Base-by-base conservation (phyloP, 2,329 filamentous ascomycete species). In the Phaeosphaeriaceae sp. region DNA sequence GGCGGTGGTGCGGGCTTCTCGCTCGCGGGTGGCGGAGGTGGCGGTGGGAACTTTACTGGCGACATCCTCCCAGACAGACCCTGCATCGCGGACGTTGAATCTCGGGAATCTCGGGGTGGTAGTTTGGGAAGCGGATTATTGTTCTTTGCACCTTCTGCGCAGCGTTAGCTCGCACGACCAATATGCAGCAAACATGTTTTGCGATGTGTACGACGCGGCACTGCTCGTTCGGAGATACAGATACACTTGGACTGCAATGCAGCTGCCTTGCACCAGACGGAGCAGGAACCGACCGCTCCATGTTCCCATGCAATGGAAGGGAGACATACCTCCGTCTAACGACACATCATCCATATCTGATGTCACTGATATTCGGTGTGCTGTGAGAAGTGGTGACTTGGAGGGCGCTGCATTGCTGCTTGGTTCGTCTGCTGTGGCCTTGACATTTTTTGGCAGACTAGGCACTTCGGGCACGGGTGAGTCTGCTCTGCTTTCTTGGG, bases 31-130 rank as follows among this genome's bases (percentile, higher is more conserved):
- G 65, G 76, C 57, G 63, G 75, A 10, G 73, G 70, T 2, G 74
- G 79, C 15, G 78, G 78, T 25, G 76, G 77, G 21, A 74, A 76
- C 54, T 80, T 78, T 71, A 92, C 86, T 31, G 91, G 84, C 36
- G 91, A 89, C 51, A 95, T 83, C 47, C 85, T 87, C 54, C 86
- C 89, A 41, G 91, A 89, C 53, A 95, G 85, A 65, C 90, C 92
- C 77, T 89, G 88, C 88, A 82, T 56, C 7, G 70, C 68, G 53
- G 58, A 62, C 40, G 65, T 67, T 7, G 72, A 74, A 48, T 76
- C 67, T 51, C 74, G 76, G 45, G 88, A 70, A 51, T 69, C 65
- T 49, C 76, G 74, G 45, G 87, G 88, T 49, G 88, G 79, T 50
- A 85, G 84, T 74, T 86, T 88, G 51, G 83, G 83, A 83, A 70